Evolutionary conservation across 441 rosid species (phyloP), one percentile per base, ranked within the genome.

Genomic region (Raphanus hybrid): DNA sequence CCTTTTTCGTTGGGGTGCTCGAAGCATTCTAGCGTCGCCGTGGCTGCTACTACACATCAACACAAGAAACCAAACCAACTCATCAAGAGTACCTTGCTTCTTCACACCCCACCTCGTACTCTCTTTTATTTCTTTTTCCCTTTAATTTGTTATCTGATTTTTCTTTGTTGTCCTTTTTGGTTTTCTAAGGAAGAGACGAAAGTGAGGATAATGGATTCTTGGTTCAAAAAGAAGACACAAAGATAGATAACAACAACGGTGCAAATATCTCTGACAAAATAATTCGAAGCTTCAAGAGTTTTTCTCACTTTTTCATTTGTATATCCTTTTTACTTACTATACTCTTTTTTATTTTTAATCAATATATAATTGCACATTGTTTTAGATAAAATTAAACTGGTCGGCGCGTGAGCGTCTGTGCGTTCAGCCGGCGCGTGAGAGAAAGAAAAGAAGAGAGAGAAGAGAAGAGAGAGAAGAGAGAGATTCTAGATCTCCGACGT

Each of bases 11-110:
- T 69, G 2, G 84, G 88, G 0, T 87, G 90, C 59, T 70, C 75
- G 34, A 82, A 86, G 10, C 82, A 77, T 23, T 82, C 85, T 2
- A 79, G 87, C 18, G 83, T 84, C n/a, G 80, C 80, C 1, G 88
- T 85, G 18, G 84, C 76, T 57, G 11, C 68, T 18, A 37, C 60
- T 62, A 39, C 43, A 8, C 74, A 66, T 61, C 76, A 69, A 52
- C 27, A 69, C 32, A 82, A 77, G 80, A 82, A 14, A 52, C 58
- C 20, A 52, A 14, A 77, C 74, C 61, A 78, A 15, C 78, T 78
- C 74, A 67, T 65, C 63, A 67, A 80, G 57, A 80, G 84, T 81
- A 79, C 57, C 5, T 81, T 75, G 32, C 10, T 54, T 11, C 16
- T 34, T 57, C 64, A 15, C 14, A 41, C 37, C 8, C 32, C 8